phyloP scores from a whole-genome alignment of 192 early-diverging fungal genomes.

The Umbelopsis sp. region DNA sequence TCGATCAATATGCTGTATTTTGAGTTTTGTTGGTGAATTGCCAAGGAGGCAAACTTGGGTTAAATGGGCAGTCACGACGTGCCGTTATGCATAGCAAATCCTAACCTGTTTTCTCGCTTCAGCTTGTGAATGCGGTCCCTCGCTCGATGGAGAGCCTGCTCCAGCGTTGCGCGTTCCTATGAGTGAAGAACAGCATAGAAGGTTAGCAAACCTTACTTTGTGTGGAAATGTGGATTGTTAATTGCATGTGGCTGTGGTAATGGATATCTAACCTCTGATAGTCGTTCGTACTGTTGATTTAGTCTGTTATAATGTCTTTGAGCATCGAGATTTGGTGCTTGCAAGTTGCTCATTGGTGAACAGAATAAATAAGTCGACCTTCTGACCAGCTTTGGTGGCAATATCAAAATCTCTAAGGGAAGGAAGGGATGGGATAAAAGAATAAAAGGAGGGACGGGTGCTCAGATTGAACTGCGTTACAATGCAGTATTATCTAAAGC shows the following conservation, averaged over 20 bases:
- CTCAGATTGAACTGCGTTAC: conserved; percentile 7
- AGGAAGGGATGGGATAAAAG: conserved; percentile 4
- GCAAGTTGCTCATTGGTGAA: conserved; percentile 9
- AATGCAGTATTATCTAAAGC: conserved; percentile 13
- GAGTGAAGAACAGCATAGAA: neutral
- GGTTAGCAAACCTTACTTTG: neutral
- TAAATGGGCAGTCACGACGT: conserved; percentile 1
- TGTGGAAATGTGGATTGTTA: neutral
- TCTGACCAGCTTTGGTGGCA: neutral
- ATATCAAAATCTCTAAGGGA: neutral
- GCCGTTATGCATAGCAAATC: neutral
- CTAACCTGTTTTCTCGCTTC: conserved; percentile 48
- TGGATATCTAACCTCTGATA: neutral
- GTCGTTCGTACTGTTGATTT: neutral
- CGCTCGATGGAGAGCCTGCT: conserved; percentile 25
- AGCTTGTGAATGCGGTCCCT: conserved; percentile 39
- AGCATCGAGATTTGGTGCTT: neutral
- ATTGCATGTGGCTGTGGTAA: neutral
- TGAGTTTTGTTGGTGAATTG: neutral
- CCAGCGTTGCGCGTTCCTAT: neutral
- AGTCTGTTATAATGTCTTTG: conserved; percentile 3
- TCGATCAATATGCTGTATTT: conserved; percentile 13
- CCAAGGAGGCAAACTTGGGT: neutral
- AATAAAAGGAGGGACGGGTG: conserved; percentile 11
- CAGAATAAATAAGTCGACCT: neutral